Conservation (phyloP, 306 rosid species). For the Mimosa pudica region DNA sequence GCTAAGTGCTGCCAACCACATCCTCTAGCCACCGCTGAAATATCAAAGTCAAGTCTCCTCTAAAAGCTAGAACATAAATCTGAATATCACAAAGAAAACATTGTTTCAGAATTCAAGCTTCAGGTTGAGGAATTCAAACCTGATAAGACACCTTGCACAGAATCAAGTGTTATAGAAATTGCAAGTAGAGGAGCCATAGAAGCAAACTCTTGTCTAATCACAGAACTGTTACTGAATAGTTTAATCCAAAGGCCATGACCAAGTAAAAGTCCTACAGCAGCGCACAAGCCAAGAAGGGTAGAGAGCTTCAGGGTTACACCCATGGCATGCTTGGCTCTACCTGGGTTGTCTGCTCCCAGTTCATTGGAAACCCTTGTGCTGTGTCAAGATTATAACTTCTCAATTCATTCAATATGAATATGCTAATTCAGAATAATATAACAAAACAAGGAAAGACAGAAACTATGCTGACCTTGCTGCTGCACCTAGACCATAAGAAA, state of each 20-base stretch:
- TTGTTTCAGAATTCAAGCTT: neutral
- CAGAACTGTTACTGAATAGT: conserved; percentile 50
- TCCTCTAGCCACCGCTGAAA: conserved; percentile 84
- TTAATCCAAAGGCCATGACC: conserved; percentile 71
- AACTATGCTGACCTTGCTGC: conserved; percentile 67
- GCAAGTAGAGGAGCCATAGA: conserved; percentile 74
- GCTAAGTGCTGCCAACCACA: conserved; percentile 82
- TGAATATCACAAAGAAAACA: neutral
- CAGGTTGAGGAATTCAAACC: conserved; percentile 43
- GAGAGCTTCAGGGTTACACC: conserved; percentile 69
- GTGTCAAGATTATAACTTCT: conserved; percentile 32
- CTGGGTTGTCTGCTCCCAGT: conserved; percentile 70
- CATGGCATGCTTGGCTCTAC: conserved; percentile 73
- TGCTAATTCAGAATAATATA: neutral
- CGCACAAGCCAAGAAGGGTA: conserved; percentile 51
- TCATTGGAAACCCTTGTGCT: conserved; percentile 92
- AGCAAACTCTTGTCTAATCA: conserved; percentile 57
- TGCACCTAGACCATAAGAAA: conserved; percentile 77
- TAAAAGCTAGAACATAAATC: neutral
- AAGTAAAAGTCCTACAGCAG: conserved; percentile 50
- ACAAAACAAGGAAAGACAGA: neutral
- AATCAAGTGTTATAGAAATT: conserved; percentile 64
- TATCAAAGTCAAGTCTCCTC: conserved; percentile 7
- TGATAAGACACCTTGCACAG: conserved; percentile 83
- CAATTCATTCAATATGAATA: conserved; percentile 13